Base-by-base conservation (phyloP, 1,284 basidiomycete species). In the Apiotrichum porosum region DNA sequence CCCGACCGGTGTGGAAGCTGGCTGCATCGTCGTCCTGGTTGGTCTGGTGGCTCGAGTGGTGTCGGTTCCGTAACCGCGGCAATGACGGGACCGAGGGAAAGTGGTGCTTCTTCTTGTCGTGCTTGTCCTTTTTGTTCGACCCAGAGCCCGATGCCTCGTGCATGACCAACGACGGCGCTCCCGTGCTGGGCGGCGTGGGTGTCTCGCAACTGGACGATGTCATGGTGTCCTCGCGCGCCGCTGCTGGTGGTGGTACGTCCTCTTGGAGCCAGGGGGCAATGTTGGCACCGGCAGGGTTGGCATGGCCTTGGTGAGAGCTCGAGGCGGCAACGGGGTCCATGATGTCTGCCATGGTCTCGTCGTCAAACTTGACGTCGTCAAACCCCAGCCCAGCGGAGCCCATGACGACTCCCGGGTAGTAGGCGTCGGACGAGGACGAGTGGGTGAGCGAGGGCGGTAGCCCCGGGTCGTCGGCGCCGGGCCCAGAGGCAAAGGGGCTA, bases 221-320 rank as follows among this genome's bases (percentile, higher is more conserved):
- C 21, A 18, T 33, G 5, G 39, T 41, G 17, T 24, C 18, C 18
- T 28, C 21, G 28, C 38, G 30, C 18, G 31, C 33, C 15, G 41
- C 31, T 3, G 41, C 30, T 12, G 53, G 37, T 26, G 47, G 33
- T n/a, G 54, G 49, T 31, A 37, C 39, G 51, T 68, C 68, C 23
- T 72, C 69, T 44, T 57, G 54, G 21, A 69, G 48, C 69, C 69
- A 72, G 9, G 69, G 69, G 9, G 69, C 69, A 41, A 71, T 69
- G 47, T 69, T 72, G 17, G 63, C 56, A 1, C 55, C 50, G 3
- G 49, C 53, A 39, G 38, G 49, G 50, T 32, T 56, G 37, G 26
- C 9, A 12, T 23, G 8, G 3, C n/a, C 36, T 6, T 33, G 44
- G 19, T 23, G 42, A 15, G 42, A 18, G 15, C 38, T n/a, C 31